Base-by-base conservation (phyloP, 768 basidiomycete species). In the Mycena alexandri region DNA sequence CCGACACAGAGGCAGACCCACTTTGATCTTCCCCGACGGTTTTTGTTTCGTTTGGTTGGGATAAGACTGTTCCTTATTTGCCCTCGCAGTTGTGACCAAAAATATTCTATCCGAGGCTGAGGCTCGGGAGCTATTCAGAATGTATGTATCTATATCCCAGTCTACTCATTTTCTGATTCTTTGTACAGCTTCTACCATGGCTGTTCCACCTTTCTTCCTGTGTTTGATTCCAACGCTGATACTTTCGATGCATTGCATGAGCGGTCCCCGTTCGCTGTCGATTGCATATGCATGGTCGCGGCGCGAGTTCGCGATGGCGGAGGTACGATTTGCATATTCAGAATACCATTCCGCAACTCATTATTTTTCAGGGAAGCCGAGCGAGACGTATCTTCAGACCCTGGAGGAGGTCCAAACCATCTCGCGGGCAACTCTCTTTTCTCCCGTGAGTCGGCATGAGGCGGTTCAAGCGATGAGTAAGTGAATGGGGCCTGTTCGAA, bases 401-500 rank as follows among this genome's bases (percentile, higher is more conserved):
- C 82, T 94, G 63, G 90, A 95, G 66, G 95, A 96, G 75, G 94
- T 96, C 38, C 93, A 95, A 72, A 79, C 85, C 33, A 95, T 95
- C 68, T 94, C 94, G 9, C 89, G 92, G 56, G 91, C 91, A 8
- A 94, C 93, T 2, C 84, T 98, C 19, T 98, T 98, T 77, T 87
- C 93, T 2, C 93, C 94, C 13, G 94, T 96, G 22, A 82, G 89
- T 68, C 85, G 94, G 38, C 86, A 89, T 68, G 96, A 98, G 79
- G 94, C 94, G 6, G 90, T 98, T 22, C 96, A 96, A 76, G 92
- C 95, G 11, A 97, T 95, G 93, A 93, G 94, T 95, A 68, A 76
- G 93, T 81, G 13, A 46, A 53, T 58, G 2, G 44, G 64, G n/a
- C 43, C 22, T 66, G 34, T 22, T 29, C 60, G 5, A 46, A 52